Evolutionary conservation across 306 rosid genomes (phyloP), one percentile per base, ranked within the genome.

Genomic region (Dryas alaskensis): DNA sequence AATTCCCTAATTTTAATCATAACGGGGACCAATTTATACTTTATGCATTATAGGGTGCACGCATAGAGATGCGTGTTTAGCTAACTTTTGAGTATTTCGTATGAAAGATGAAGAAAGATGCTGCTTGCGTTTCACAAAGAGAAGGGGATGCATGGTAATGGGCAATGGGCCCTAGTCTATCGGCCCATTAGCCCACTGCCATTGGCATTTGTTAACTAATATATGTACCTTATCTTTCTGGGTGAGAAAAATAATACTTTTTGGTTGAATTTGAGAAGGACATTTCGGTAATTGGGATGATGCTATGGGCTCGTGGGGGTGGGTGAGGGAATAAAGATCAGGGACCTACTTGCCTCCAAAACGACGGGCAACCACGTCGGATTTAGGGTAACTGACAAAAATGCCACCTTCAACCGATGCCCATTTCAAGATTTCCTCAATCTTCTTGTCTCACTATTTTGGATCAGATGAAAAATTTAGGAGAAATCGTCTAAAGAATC

Each of bases 331-430:
- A 87, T 85, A 84, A 87, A 86, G 84, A 69, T 0, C 1, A 3
- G 79, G 92, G 94, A 13, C 92, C 96, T 80, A 84, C 80, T 57
- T 81, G 96, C 80, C 76, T 77, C 90, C 89, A 83, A 87, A 84
- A 81, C 87, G 87, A 88, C 81, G 88, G 86, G 86, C 92, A 90
- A 52, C 81, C 86, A 87, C 87, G 89, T 89, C 73, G 85, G 92
- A 87, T 60, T 78, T 67, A 69, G 65, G 83, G 77, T 75, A 85
- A 68, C 65, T 74, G 97, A 86, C 96, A 89, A 89, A 89, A 80
- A 79, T 80, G 90, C 88, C 93, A 87, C 81, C 81, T 86, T 86
- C 91, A 85, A 78, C 17, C 16, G 48, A 65, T 82, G 79, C 69
- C 95, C 91, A 85, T 81, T 49, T 67, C 72, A 77, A 88, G 96